phyloP scores from a whole-genome alignment of 805 yeast species.

The Priceomyces carsonii region DNA sequence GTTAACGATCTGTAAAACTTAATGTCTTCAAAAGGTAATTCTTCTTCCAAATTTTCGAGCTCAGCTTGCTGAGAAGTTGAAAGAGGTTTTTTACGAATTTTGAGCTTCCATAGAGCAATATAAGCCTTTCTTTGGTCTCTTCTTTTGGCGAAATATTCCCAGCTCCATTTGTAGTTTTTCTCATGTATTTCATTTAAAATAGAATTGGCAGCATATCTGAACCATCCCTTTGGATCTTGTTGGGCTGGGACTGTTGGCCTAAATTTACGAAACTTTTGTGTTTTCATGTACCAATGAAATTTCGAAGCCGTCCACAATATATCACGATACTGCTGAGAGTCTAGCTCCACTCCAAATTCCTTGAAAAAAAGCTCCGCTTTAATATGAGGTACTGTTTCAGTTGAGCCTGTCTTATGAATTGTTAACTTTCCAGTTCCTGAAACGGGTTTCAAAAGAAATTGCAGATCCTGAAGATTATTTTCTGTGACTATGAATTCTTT shows the following conservation, averaged over 20 bases:
- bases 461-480: slow-evolving; percentile 24
- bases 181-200: slow-evolving; percentile 81
- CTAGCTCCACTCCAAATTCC: slow-evolving; percentile 84
- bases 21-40: slow-evolving; percentile 72
- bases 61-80: slow-evolving; percentile 31
- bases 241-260: slow-evolving; percentile 58
- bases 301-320: slow-evolving; percentile 78
- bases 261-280: slow-evolving; percentile 69
- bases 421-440: slow-evolving; percentile 84
- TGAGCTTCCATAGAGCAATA: slow-evolving; percentile 63
- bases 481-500: slow-evolving; percentile 43
- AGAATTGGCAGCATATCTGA: slow-evolving; percentile 74
- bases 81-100: slow-evolving; percentile 40
- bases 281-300: slow-evolving; percentile 73
- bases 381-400: slow-evolving; percentile 67
- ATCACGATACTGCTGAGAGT: slow-evolving; percentile 82
- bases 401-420: slow-evolving; percentile 75
- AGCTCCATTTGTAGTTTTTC: slow-evolving; percentile 77
- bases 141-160: slow-evolving; percentile 76
- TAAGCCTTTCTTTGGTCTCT: slow-evolving; percentile 73
- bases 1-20: slow-evolving; percentile 84
- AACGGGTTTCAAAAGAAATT: slow-evolving; percentile 79
- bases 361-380: slow-evolving; percentile 77
- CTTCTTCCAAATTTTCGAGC: slow-evolving; percentile 56
- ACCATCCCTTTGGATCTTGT: slow-evolving; percentile 81